phyloP scores from a whole-genome alignment of 495 filamentous ascomycete genomes.

The Tuber calosporum region DNA sequence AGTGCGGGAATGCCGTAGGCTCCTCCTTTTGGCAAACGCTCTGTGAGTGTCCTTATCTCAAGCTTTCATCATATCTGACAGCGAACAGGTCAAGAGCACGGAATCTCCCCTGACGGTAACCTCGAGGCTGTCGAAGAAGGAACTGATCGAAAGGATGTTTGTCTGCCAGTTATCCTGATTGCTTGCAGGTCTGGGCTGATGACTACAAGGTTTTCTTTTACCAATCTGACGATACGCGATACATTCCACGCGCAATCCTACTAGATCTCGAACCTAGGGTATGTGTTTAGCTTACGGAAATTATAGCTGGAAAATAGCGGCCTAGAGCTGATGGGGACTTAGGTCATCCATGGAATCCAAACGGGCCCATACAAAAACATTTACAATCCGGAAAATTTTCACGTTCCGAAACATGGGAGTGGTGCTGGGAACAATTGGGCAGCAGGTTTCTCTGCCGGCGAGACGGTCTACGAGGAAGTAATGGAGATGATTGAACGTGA shows the following conservation, averaged over 20 bases:
- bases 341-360: conserved; percentile 90
- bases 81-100: conserved; percentile 69
- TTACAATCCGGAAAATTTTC: conserved; percentile 99
- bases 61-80: background rate
- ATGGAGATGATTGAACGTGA: conserved; percentile 99
- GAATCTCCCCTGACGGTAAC: conserved; percentile 94
- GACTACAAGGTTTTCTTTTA: conserved; percentile 67
- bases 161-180: conserved; percentile 2
- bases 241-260: conserved; percentile 92
- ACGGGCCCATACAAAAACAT: conserved; percentile 91
- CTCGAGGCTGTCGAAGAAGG: conserved; percentile 93
- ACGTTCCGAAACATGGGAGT: conserved; percentile 78
- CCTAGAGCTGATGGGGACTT: background rate
- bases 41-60: conserved; percentile 33
- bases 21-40: conserved; percentile 42
- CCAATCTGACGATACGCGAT: conserved; percentile 94
- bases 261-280: conserved; percentile 91
- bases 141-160: conserved; percentile 90
- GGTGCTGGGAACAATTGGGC: conserved; percentile 98
- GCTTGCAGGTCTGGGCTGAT: background rate
- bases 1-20: conserved; percentile 73
- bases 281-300: conserved; percentile 38
- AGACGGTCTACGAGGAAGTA: conserved; percentile 88
- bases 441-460: conserved; percentile 86
- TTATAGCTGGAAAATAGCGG: background rate